Evolutionary conservation across 2,329 filamentous ascomycete species (phyloP), one percentile per base, ranked within the genome.

Genomic region (Escovopsis sp.): DNA sequence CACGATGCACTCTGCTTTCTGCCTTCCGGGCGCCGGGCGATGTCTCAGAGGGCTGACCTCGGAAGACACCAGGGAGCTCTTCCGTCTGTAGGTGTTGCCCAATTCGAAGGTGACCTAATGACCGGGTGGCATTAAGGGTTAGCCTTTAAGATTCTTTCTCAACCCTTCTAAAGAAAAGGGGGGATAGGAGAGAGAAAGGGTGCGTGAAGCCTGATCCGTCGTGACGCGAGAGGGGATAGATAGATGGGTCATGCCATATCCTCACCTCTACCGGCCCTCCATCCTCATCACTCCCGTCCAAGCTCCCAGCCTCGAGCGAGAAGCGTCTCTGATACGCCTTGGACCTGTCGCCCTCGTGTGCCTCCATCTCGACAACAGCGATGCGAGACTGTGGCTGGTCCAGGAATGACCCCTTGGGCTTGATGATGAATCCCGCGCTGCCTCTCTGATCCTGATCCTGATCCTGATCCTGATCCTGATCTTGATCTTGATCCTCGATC

Each of bases 101-200:
- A 72, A 61, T 47, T 82, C 77, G 52, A 82, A 81, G 19, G 75
- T 68, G 40, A 82, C 76, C 74, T 76, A 43, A 26, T 11, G 15
- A 8, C 6, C 2, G 35, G 15, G 9, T n/a, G 11, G 11, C 12
- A 36, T 5, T 36, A 10, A 36, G 35, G 12, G 18, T n/a, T 36
- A 11, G 35, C 4, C 6, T 36, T 19, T 18, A 11, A 35, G 9
- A 36, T 10, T 10, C 35, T 10, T 9, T n/a, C 15, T 10, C 4
- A 23, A 5, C 35, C 35, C 15, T 19, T 35, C 35, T 7, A 30
- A 10, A 30, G 28, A 30, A 15, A 15, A 15, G 15, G 15, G 15
- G 15, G 15, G 15, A 15, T 15, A 2, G 15, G 15, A 15, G 15
- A 2, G 15, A 15, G 15, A 15, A 15, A 15, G 15, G 15, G 15